Percentiles rank a stretch among this genome's conserved stretches.
These are phyloP conservation scores for Chlorella sp. DNA, from an alignment of 139 green algal genomes.

Conservation along the genomic window DNA sequence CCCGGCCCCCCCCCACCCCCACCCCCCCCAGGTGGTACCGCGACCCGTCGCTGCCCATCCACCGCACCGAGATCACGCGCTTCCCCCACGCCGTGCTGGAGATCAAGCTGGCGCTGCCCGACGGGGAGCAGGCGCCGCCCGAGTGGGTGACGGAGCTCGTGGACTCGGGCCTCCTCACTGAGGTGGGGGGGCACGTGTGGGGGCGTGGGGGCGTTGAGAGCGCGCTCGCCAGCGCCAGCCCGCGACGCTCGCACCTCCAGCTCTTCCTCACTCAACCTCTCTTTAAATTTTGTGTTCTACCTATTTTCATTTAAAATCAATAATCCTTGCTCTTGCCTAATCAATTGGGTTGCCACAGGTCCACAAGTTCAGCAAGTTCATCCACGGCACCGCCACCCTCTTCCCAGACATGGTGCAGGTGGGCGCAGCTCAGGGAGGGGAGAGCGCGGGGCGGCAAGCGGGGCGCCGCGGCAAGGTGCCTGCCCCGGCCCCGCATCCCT, in stretches of 20 bases:
- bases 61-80: slow-evolving; percentile 87
- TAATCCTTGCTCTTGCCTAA: too few species aligned
- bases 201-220: too few species aligned
- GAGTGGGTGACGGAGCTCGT: slow-evolving; percentile 88
- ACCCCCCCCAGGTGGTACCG: slow-evolving; percentile 48
- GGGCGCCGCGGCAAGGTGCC: neutral
- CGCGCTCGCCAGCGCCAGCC: too few species aligned
- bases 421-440: neutral
- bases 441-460: neutral
- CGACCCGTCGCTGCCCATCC: slow-evolving; percentile 75
- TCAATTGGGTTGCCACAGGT: too few species aligned
- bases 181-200: slow-evolving; percentile 63
- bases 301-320: too few species aligned
- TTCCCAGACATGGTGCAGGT: slow-evolving; percentile 83
- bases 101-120: slow-evolving; percentile 91
- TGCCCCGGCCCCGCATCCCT: neutral
- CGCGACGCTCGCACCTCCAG: too few species aligned
- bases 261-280: too few species aligned
- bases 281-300: too few species aligned
- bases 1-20: neutral
- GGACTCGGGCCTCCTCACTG: slow-evolving; percentile 57
- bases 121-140: slow-evolving; percentile 78
- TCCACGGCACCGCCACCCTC: slow-evolving; percentile 82
- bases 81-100: slow-evolving; percentile 96
- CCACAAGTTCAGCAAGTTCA: slow-evolving; percentile 96